Evolutionary conservation across 2,329 filamentous ascomycete species (phyloP).

Genomic region (Trichothecium roseum): DNA sequence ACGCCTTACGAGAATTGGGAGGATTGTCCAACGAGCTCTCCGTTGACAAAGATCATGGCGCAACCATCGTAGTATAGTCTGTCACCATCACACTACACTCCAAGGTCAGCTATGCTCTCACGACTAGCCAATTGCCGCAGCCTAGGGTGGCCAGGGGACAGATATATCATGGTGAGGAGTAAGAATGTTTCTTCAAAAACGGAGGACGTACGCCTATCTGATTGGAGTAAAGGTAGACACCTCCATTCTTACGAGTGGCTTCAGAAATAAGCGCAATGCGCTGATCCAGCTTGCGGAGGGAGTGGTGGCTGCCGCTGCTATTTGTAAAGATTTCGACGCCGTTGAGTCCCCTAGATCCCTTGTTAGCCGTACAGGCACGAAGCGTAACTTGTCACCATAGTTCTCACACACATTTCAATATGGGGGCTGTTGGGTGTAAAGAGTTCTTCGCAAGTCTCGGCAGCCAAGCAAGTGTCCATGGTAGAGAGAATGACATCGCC

Average conservation of each 20-base stretch:
- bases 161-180: no score
- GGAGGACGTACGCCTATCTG: slow-evolving; percentile 8
- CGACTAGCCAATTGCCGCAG: no score
- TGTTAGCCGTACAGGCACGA: neutral
- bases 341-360: slow-evolving; percentile 37
- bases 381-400: no score
- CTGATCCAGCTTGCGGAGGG: slow-evolving; percentile 49
- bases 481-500: slow-evolving; percentile 28
- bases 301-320: slow-evolving; percentile 55
- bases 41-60: slow-evolving; percentile 55
- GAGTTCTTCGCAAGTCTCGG: slow-evolving; percentile 29
- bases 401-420: neutral
- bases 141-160: no score
- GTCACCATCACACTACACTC: slow-evolving; percentile 35
- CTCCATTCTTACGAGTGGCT: slow-evolving; percentile 51
- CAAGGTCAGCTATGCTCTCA: no score
- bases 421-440: slow-evolving; percentile 7
- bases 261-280: slow-evolving; percentile 55
- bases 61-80: slow-evolving; percentile 49
- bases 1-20: slow-evolving; percentile 53
- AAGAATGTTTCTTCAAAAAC: no score
- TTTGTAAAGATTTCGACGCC: slow-evolving; percentile 68
- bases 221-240: slow-evolving; percentile 37
- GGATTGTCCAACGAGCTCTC: slow-evolving; percentile 51
- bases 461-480: slow-evolving; percentile 25